Conservation (phyloP, 1,284 basidiomycete genomes). For the Microbotryum lychnidis-dioicae region DNA sequence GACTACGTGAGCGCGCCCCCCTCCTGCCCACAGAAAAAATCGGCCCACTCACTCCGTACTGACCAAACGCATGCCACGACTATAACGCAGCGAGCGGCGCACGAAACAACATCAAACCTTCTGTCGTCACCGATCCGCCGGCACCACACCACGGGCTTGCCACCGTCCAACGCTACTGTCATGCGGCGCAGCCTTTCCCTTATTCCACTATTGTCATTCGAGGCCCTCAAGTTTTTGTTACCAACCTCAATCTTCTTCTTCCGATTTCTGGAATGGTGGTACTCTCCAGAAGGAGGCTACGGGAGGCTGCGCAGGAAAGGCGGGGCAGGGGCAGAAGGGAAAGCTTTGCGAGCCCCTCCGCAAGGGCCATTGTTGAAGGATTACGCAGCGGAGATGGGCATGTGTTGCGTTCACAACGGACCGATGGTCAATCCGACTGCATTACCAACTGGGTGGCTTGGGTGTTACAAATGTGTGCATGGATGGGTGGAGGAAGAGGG, state of each 20-base stretch:
- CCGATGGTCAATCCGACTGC: constrained; percentile 79
- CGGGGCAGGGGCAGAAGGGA: constrained; percentile 10
- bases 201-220: constrained; percentile 32
- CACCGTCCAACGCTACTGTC: constrained; percentile 17
- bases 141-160: constrained; percentile 15
- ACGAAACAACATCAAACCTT: not conserved
- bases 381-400: constrained; percentile 52
- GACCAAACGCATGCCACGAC: constrained; percentile 6
- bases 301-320: constrained; percentile 43
- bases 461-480: constrained; percentile 88
- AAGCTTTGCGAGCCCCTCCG: constrained; percentile 46
- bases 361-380: constrained; percentile 59
- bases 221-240: constrained; percentile 61
- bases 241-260: constrained; percentile 92
- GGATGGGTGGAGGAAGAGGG: constrained; percentile 69
- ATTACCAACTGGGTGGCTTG: constrained; percentile 86
- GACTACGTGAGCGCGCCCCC: constrained; percentile 46
- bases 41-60: constrained; percentile 27
- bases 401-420: constrained; percentile 72
- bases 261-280: constrained; percentile 99
- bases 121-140: constrained; percentile 14
- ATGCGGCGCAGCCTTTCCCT: constrained; percentile 25
- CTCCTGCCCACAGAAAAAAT: not conserved
- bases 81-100: constrained; percentile 40
- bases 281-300: constrained; percentile 77